Evolutionary conservation across 129 eudicot species (phyloP), one percentile per base, ranked within the genome.

Genomic region (Flaveria ramosissima): DNA sequence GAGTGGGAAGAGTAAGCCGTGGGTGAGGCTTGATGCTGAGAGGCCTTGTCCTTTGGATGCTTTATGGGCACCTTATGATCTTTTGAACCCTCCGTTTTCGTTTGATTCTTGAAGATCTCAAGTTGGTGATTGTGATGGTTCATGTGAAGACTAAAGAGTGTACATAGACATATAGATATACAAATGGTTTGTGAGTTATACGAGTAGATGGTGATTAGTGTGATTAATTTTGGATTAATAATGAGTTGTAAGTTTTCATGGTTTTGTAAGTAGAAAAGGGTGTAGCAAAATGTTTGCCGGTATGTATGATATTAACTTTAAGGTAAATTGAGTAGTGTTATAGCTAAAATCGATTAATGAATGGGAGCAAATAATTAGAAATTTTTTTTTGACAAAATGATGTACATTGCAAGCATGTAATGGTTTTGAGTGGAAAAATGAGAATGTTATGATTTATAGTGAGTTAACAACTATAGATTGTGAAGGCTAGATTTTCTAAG

Each of bases 21-120:
- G 85, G 85, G 85, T 82, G 72, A 76, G 85, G 15, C 85, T 82
- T 39, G 85, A 82, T 69, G 85, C 85, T 0, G 81, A 77, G 66
- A 76, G 85, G 48, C 85, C 85, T 3, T 82, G 85, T 63, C 85
- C 85, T 2, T 82, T 82, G 74, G 85, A 82, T 71, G 81, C 85
- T 13, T 59, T 82, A 26, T 82, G 85, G 85, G 85, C 85, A 4
- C 85, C 85, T 61, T 82, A 82, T 76, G 85, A 82, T 82, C 81
- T 82, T 62, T 82, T 82, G 62, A 71, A 51, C 21, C 81, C 81
- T 70, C 78, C 73, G 13, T 76, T 76, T 76, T 51, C 82, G 14
- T 77, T 82, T 71, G 85, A 82, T 70, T 70, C 82, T 71, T 78
- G 82, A 78, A 59, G 50, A 47, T 23, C 0, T 71, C 13, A 32